phyloP scores from a whole-genome alignment of 1,284 basidiomycete species.

The Singerocomus inundabilis region DNA sequence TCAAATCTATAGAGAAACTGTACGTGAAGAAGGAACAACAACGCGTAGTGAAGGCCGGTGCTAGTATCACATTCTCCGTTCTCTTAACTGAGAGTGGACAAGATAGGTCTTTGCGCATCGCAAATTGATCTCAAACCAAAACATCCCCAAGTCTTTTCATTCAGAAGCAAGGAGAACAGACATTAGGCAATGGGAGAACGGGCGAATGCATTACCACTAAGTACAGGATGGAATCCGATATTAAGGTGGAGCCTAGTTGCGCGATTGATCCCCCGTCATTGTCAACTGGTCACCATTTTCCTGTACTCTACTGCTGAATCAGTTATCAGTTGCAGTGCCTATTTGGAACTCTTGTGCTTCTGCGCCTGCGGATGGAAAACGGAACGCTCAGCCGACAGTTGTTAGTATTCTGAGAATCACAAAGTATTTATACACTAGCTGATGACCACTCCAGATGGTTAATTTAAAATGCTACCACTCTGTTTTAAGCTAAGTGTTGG shows the following conservation, averaged over 20 bases:
- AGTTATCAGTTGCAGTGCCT: too few species aligned
- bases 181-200: constrained; percentile 90
- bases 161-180: constrained; percentile 91
- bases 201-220: constrained; percentile 85
- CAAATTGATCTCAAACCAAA: constrained; percentile 7
- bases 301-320: too few species aligned
- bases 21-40: constrained; percentile 56
- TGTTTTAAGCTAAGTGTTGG: too few species aligned
- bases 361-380: too few species aligned
- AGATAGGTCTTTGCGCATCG: constrained; percentile 40
- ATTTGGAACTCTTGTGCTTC: too few species aligned
- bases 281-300: constrained; percentile 11
- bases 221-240: constrained; percentile 80
- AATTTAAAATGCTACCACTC: too few species aligned
- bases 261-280: constrained; percentile 4
- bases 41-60: constrained; percentile 69
- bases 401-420: too few species aligned
- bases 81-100: constrained; percentile 79
- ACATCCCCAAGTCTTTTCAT: constrained; percentile 67
- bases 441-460: too few species aligned
- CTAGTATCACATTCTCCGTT: constrained; percentile 82
- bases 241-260: constrained; percentile 72
- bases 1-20: constrained; percentile 63
- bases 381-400: too few species aligned
- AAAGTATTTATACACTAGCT: too few species aligned